phyloP scores from a whole-genome alignment of 2,329 filamentous ascomycete species.

The Aspergillus sp. region DNA sequence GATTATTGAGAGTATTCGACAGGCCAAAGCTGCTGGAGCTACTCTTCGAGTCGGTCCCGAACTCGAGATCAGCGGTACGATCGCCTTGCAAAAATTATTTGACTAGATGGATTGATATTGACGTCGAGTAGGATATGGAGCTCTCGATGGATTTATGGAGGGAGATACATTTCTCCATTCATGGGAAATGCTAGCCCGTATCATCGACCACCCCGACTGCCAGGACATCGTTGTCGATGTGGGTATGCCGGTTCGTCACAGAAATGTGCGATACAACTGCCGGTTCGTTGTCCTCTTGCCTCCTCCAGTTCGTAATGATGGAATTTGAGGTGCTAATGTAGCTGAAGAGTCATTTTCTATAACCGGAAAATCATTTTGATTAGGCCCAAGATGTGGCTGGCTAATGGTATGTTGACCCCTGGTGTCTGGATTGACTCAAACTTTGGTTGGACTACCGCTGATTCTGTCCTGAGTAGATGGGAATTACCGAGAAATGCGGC shows the following conservation, averaged over 20 bases:
- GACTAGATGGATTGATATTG: not conserved
- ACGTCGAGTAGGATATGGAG: conserved; percentile 52
- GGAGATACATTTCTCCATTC: conserved; percentile 58
- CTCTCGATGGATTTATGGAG: conserved; percentile 67
- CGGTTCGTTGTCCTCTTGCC: conserved; percentile 33
- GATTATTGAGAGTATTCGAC: conserved; percentile 62
- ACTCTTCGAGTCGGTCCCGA: conserved; percentile 61
- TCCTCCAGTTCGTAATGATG: not conserved
- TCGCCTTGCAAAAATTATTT: not conserved
- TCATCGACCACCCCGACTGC: conserved; percentile 60
- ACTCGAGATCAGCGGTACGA: conserved; percentile 53
- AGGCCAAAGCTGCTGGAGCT: conserved; percentile 62
- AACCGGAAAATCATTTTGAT: conserved; percentile 70
- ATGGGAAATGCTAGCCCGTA: conserved; percentile 62
- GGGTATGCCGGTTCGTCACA: conserved; percentile 62
- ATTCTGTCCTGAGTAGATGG: conserved; percentile 47
- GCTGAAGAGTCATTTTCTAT: conserved; percentile 53
- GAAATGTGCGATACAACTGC: conserved; percentile 65
- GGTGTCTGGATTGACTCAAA: not conserved
- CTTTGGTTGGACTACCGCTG: not conserved
- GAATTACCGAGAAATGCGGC: conserved; percentile 61
- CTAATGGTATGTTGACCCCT: conserved; percentile 49
- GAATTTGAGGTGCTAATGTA: not conserved
- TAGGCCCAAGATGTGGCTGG: conserved; percentile 69
- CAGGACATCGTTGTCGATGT: conserved; percentile 68